Percentiles rank a stretch among this genome's conserved stretches.
Conservation (phyloP, 176 grass and related monocot species). For the Ampelocalamus luodianensis region DNA sequence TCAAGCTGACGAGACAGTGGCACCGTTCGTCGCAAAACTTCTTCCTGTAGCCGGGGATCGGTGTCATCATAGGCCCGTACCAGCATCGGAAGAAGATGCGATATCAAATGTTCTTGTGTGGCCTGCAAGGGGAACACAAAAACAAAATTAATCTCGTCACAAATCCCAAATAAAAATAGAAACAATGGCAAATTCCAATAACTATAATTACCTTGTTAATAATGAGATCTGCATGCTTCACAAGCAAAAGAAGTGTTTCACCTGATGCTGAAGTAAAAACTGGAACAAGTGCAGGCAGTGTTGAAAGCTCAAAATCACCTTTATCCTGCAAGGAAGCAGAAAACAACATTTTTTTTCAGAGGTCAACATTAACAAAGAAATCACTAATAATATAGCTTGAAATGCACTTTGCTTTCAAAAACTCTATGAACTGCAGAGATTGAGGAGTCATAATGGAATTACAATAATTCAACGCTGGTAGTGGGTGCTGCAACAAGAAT, state of each 20-base stretch:
- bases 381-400: constrained; percentile 24
- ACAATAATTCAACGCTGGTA: background rate
- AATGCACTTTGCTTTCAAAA: constrained; percentile 26
- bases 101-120: constrained; percentile 80
- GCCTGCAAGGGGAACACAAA: constrained; percentile 48
- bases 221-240: constrained; percentile 92
- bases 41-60: constrained; percentile 95
- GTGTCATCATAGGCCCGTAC: constrained; percentile 97
- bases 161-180: background rate
- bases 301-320: constrained; percentile 96
- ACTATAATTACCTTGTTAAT: constrained; percentile 77
- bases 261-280: constrained; percentile 95
- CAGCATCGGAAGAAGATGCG: constrained; percentile 84
- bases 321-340: constrained; percentile 67
- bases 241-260: constrained; percentile 95
- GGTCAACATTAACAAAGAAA: background rate
- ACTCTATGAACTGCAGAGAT: background rate
- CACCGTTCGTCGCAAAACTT: constrained; percentile 83
- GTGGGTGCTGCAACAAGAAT: constrained; percentile 2
- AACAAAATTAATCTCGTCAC: constrained; percentile 29
- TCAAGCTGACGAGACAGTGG: constrained; percentile 77
- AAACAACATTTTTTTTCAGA: constrained; percentile 15
- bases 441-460: background rate
- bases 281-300: constrained; percentile 87
- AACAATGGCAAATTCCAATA: constrained; percentile 1